These are phyloP conservation scores for Kalaharituber pfeilii DNA, from an alignment of 2,329 filamentous ascomycete genomes.

Conservation along the genomic window DNA sequence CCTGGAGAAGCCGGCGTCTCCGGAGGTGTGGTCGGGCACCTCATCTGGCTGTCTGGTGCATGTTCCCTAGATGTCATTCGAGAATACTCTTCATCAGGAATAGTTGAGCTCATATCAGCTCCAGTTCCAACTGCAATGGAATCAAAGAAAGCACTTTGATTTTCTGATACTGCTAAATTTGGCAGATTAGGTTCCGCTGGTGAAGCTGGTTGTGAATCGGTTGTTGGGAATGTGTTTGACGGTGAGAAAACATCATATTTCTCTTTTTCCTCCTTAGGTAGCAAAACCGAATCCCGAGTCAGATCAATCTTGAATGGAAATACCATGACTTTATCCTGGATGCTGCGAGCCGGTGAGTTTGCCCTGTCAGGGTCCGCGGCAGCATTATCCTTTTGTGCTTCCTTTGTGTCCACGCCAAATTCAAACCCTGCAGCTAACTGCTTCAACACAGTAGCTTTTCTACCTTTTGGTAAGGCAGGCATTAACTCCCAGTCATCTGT, in stretches of 20 bases:
- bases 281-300: not conserved
- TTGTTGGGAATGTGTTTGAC: not conserved
- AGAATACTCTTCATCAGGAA: not conserved
- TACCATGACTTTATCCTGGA: too few relatives aligned
- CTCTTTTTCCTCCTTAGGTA: not conserved
- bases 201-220: too few relatives aligned
- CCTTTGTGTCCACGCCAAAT: not conserved
- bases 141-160: too few relatives aligned
- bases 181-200: too few relatives aligned
- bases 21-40: too few relatives aligned
- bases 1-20: too few relatives aligned
- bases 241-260: not conserved
- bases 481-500: conserved; percentile 1
- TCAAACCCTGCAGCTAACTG: not conserved
- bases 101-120: not conserved
- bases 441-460: not conserved
- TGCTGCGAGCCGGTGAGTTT: not conserved
- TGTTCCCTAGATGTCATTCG: not conserved
- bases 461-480: not conserved
- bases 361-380: not conserved
- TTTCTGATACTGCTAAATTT: too few relatives aligned
- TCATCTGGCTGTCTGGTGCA: too few relatives aligned
- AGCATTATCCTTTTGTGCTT: not conserved
- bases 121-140: not conserved
- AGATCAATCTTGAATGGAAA: not conserved